Evolutionary conservation across 805 yeast genomes (phyloP).

Genomic region (Nakazawaea ishiwadae): DNA sequence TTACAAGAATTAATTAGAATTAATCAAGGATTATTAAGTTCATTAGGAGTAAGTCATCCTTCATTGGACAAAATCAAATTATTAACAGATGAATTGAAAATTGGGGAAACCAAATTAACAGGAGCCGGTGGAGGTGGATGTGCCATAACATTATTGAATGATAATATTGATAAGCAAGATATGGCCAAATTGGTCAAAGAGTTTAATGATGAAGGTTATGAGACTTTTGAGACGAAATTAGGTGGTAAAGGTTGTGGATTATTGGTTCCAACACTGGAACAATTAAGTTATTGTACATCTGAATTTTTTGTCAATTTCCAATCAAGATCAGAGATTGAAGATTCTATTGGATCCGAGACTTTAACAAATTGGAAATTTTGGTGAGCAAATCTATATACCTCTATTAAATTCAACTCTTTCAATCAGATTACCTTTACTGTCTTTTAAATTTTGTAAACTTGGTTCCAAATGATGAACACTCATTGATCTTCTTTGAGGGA

Average conservation of each 20-base stretch:
- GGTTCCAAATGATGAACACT: conserved; percentile 58
- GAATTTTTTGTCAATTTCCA: conserved; percentile 34
- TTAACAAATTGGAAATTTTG: conserved; percentile 55
- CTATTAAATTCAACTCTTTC: conserved; percentile 79
- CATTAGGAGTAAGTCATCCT: conserved; percentile 92
- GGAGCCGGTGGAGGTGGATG: conserved; percentile 99
- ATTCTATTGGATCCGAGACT: conserved; percentile 37
- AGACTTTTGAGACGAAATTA: conserved; percentile 70
- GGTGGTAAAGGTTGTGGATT: conserved; percentile 91
- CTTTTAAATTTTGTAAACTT: conserved; percentile 55
- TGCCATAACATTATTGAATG: conserved; percentile 77
- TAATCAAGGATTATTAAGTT: conserved; percentile 82
- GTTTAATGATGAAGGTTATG: conserved; percentile 50
- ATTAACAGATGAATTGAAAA: conserved; percentile 52
- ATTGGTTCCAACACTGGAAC: conserved; percentile 19
- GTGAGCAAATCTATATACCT: conserved; percentile 67
- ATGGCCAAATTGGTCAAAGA: conserved; percentile 31
- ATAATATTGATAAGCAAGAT: conserved; percentile 29
- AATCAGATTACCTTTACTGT: conserved; percentile 54
- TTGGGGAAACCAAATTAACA: conserved; percentile 91
- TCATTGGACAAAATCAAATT: conserved; percentile 71
- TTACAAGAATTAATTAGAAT: conserved; percentile 64
- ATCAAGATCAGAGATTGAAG: conserved; percentile 44
- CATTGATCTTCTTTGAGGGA: conserved; percentile 82
- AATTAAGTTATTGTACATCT: conserved; percentile 18